A percentile compares a stretch with the other conserved stretches of the same genome.
Evolutionary conservation across 306 rosid genomes (phyloP).

Genomic region (Ammopiptanthus mongolicus): DNA sequence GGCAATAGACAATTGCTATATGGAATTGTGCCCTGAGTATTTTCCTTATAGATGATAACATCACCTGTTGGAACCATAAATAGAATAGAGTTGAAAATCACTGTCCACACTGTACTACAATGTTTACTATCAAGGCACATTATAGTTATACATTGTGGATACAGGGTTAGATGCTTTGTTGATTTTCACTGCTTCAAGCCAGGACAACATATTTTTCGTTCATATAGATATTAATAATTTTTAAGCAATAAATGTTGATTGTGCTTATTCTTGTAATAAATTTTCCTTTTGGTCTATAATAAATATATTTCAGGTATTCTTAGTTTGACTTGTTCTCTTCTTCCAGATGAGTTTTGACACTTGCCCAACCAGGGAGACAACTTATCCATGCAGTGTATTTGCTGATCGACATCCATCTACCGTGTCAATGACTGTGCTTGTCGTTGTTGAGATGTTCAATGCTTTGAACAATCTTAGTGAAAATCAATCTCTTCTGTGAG

Average conservation of each 20-base stretch:
- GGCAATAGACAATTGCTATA: background rate
- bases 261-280: slow-evolving; percentile 4
- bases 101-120: background rate
- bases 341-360: slow-evolving; percentile 85
- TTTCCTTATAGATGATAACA: too few relatives aligned
- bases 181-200: slow-evolving; percentile 7
- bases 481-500: slow-evolving; percentile 97
- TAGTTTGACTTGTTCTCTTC: slow-evolving; percentile 6
- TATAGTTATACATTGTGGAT: background rate
- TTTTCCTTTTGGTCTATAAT: slow-evolving; percentile 8
- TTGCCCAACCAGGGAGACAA: slow-evolving; percentile 79
- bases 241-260: background rate
- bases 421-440: slow-evolving; percentile 97
- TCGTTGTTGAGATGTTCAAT: slow-evolving; percentile 97
- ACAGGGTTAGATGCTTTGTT: background rate
- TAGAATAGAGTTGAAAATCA: background rate
- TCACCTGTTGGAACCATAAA: background rate
- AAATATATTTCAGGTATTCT: slow-evolving; percentile 18
- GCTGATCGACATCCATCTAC: slow-evolving; percentile 95
- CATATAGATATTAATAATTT: background rate
- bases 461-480: slow-evolving; percentile 98
- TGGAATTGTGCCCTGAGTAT: background rate
- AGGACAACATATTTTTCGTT: background rate
- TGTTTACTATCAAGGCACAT: background rate
- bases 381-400: slow-evolving; percentile 90